Evolutionary conservation across 2,329 filamentous ascomycete species (phyloP).

Genomic region (Trichoderma pleuroti): DNA sequence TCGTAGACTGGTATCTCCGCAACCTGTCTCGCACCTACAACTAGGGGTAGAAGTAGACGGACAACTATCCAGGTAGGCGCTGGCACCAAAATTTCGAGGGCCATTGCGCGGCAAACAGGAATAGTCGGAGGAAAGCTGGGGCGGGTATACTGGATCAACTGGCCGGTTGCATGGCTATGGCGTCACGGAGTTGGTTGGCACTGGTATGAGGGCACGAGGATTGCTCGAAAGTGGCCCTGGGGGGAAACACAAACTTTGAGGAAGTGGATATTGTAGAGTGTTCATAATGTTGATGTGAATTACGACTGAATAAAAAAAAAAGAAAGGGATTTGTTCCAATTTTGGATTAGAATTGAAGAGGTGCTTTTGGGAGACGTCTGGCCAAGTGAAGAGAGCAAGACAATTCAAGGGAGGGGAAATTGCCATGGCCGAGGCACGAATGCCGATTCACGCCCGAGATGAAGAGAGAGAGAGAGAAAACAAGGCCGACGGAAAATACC

Average conservation of each 20-base stretch:
- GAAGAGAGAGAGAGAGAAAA: not conserved
- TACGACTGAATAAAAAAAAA: conserved; percentile 17
- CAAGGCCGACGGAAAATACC: not conserved
- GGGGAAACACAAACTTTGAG: conserved; percentile 11
- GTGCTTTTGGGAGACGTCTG: not conserved
- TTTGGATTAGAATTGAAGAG: not conserved
- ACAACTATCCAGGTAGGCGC: conserved; percentile 23
- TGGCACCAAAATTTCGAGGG: not conserved
- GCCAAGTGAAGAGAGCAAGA: not conserved
- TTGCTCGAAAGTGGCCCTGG: conserved; percentile 15
- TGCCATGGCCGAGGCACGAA: not conserved
- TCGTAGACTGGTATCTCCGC: conserved; percentile 98
- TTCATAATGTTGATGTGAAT: conserved; percentile 15
- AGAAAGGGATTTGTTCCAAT: not conserved
- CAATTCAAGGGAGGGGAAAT: not conserved
- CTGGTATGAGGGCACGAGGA: conserved; percentile 19
- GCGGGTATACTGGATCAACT: conserved; percentile 32
- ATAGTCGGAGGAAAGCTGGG: conserved; percentile 24
- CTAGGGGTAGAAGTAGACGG: conserved; percentile 25
- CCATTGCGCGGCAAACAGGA: conserved; percentile 16
- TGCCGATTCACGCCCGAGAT: not conserved
- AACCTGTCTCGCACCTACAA: conserved; percentile 94
- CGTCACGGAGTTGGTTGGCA: conserved; percentile 41
- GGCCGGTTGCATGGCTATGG: conserved; percentile 39
- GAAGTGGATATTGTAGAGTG: conserved; percentile 18